Evolutionary conservation across 2,329 filamentous ascomycete genomes (phyloP).

Genomic region (Curvularia lunata): DNA sequence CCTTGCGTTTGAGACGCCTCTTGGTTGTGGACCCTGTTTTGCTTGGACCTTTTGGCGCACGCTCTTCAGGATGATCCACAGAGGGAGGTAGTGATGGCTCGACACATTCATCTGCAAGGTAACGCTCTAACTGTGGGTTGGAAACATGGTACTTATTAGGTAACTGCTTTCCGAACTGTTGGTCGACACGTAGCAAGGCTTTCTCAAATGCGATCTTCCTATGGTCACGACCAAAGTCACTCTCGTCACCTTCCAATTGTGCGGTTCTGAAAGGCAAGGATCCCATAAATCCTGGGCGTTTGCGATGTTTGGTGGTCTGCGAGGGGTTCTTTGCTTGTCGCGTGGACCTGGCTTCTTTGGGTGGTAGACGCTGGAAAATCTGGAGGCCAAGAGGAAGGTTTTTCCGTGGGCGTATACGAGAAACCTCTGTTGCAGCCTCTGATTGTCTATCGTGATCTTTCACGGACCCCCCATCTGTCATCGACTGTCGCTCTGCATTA

Average conservation of each 20-base stretch:
- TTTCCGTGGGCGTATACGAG: constrained; percentile 4
- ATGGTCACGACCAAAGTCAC: constrained; percentile 43
- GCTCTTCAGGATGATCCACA: constrained; percentile 25
- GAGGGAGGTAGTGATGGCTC: constrained; percentile 28
- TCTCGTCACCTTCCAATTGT: constrained; percentile 54
- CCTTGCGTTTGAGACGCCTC: constrained; percentile 44
- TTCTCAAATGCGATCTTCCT: constrained; percentile 49
- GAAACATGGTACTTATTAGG: constrained; percentile 17
- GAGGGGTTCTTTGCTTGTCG: constrained; percentile 5
- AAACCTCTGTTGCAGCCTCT: not conserved
- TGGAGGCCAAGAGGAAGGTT: constrained; percentile 14
- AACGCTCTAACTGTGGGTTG: constrained; percentile 43
- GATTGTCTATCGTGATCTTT: constrained; percentile 7
- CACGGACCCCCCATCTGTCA: not conserved
- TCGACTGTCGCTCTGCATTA: not conserved
- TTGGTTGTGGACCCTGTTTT: constrained; percentile 19
- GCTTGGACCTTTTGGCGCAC: not conserved
- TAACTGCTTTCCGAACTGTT: constrained; percentile 27
- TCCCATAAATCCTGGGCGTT: constrained; percentile 1
- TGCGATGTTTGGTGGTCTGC: not conserved
- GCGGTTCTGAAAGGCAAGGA: constrained; percentile 39
- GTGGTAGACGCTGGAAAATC: constrained; percentile 19
- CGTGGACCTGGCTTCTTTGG: constrained; percentile 1
- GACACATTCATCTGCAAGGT: constrained; percentile 41
- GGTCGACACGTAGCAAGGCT: constrained; percentile 38